Conservation (phyloP, 176 grass and related monocot genomes). For the Sorghum bicolor region Sorghum_bicolor_NCBIv3 NC_012874.2:63537501-63538000, state of each 20-base stretch:
- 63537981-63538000: too few relatives aligned
- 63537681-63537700: constrained; percentile 35
- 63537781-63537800: too few relatives aligned
- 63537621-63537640: constrained; percentile 33
- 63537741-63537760: constrained; percentile 33
- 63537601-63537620: constrained; percentile 46
- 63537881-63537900: too few relatives aligned
- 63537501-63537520: too few relatives aligned
- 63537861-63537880: too few relatives aligned
- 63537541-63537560: constrained; percentile 49
- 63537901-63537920: too few relatives aligned
- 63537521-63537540: not conserved
- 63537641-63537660: constrained; percentile 42
- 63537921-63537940: too few relatives aligned
- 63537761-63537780: not conserved
- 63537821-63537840: too few relatives aligned
- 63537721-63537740: constrained; percentile 20
- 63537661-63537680: constrained; percentile 44
- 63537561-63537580: constrained; percentile 32
- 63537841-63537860: too few relatives aligned
- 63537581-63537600: constrained; percentile 50
- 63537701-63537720: constrained; percentile 36
- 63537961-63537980: too few relatives aligned
- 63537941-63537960: too few relatives aligned
- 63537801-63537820: too few relatives aligned